A percentile compares a stretch with the other conserved stretches of the same genome.
phyloP scores from a whole-genome alignment of 345 rosid species.

The Tarenaya hassleriana region DNA sequence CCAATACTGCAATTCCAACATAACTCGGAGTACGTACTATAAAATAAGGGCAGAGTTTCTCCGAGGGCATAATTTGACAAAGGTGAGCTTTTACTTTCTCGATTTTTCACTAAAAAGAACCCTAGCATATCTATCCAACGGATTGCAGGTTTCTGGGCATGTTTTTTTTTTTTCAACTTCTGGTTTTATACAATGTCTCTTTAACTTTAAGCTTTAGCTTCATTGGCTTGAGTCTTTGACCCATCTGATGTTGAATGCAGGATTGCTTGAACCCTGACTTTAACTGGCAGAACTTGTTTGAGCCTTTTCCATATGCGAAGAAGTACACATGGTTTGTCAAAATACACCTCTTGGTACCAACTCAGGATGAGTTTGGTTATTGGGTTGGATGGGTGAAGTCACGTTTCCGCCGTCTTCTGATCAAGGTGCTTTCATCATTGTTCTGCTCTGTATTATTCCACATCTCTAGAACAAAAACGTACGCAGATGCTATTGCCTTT shows the following conservation, averaged over 20 bases:
- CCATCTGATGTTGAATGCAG: conserved; percentile 23
- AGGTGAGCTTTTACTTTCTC: conserved; percentile 26
- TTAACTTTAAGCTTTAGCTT: background rate
- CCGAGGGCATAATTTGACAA: conserved; percentile 40
- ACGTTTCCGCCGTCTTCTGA: conserved; percentile 44
- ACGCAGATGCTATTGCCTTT: background rate
- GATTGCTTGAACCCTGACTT: conserved; percentile 34
- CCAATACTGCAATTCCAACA: conserved; percentile 46
- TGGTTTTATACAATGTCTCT: too few relatives aligned
- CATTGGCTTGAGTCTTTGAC: background rate
- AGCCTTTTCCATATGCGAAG: conserved; percentile 43
- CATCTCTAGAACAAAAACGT: background rate
- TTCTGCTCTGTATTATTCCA: background rate
- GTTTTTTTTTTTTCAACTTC: too few relatives aligned
- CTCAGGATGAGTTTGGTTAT: conserved; percentile 39
- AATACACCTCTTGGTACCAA: conserved; percentile 40
- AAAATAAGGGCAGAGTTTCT: conserved; percentile 51
- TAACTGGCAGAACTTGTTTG: conserved; percentile 38
- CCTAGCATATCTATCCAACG: background rate
- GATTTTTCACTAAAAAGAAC: background rate
- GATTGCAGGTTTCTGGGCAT: too few relatives aligned
- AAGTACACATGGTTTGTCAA: conserved; percentile 42
- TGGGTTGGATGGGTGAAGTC: conserved; percentile 71
- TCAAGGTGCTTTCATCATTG: conserved; percentile 32
- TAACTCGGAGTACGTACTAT: conserved; percentile 49